Evolutionary conservation across 768 basidiomycete genomes (phyloP).

Genomic region (Pisolithus orientalis): DNA sequence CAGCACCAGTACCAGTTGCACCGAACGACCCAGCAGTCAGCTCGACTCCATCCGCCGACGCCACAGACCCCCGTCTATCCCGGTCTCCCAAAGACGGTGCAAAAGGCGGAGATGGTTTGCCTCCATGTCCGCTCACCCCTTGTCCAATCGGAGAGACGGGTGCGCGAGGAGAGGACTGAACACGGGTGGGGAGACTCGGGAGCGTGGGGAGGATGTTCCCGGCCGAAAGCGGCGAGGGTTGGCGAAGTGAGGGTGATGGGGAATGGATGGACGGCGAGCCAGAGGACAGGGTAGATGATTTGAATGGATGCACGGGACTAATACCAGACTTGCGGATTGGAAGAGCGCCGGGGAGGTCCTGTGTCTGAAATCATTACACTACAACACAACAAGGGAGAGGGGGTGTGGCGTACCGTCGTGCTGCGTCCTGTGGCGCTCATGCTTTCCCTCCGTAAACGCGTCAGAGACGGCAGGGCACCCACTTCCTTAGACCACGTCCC

Average conservation of each 20-base stretch:
- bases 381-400: constrained; percentile 5
- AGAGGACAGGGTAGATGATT: constrained; percentile 43
- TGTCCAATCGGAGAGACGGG: constrained; percentile 35
- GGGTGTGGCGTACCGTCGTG: constrained; percentile 13
- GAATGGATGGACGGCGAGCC: constrained; percentile 45
- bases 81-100: constrained; percentile 37
- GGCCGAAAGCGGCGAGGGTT: constrained; percentile 38
- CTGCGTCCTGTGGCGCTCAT: constrained; percentile 34
- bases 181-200: constrained; percentile 30
- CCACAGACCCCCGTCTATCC: constrained; percentile 24
- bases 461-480: constrained; percentile 24
- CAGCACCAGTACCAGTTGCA: neutral
- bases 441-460: constrained; percentile 48
- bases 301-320: constrained; percentile 41
- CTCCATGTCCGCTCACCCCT: constrained; percentile 6
- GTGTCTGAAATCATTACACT: neutral
- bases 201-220: constrained; percentile 16
- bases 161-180: constrained; percentile 34
- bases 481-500: constrained; percentile 35
- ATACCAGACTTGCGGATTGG: constrained; percentile 42
- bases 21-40: neutral
- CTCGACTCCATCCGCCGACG: constrained; percentile 26
- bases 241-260: constrained; percentile 41
- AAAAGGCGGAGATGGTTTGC: constrained; percentile 33
- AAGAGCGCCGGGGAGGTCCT: constrained; percentile 35